Evolutionary conservation across 2,329 filamentous ascomycete species (phyloP).

Genomic region (Leptosphaerulina australis): DNA sequence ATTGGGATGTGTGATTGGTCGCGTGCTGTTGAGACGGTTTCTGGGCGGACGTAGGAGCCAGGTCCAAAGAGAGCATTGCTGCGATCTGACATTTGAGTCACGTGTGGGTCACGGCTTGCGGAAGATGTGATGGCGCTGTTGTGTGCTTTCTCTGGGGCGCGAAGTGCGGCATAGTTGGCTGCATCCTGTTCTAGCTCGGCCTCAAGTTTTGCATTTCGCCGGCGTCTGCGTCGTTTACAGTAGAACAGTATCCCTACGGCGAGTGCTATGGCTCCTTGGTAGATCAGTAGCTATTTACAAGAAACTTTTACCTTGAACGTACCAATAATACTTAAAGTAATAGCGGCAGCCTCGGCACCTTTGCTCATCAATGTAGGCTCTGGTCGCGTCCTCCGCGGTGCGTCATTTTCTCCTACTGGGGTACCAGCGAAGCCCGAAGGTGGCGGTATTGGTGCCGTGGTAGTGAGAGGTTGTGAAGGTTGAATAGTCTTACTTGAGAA

Average conservation of each 20-base stretch:
- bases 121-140: slow-evolving; percentile 20
- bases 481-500: neutral
- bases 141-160: slow-evolving; percentile 33
- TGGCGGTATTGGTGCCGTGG: neutral
- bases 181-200: slow-evolving; percentile 38
- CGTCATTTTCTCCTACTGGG: neutral
- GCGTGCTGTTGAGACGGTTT: slow-evolving; percentile 41
- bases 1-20: slow-evolving; percentile 28
- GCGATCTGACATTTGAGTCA: slow-evolving; percentile 33
- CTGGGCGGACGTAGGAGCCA: slow-evolving; percentile 36
- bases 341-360: slow-evolving; percentile 40
- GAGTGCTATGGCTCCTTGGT: slow-evolving; percentile 36
- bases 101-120: slow-evolving; percentile 18
- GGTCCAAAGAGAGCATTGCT: slow-evolving; percentile 38
- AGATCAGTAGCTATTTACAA: slow-evolving; percentile 9
- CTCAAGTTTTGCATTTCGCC: slow-evolving; percentile 24
- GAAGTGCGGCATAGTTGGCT: slow-evolving; percentile 27
- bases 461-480: slow-evolving; percentile 6
- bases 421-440: neutral
- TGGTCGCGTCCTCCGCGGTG: slow-evolving; percentile 16
- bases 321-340: slow-evolving; percentile 43
- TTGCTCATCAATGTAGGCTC: slow-evolving; percentile 32
- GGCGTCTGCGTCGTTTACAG: slow-evolving; percentile 34
- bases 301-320: no score
- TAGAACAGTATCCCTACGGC: slow-evolving; percentile 31